These are phyloP conservation scores for Chrysoporthe cubensis DNA, from an alignment of 2,329 filamentous ascomycete genomes.

Conservation along the genomic window DNA sequence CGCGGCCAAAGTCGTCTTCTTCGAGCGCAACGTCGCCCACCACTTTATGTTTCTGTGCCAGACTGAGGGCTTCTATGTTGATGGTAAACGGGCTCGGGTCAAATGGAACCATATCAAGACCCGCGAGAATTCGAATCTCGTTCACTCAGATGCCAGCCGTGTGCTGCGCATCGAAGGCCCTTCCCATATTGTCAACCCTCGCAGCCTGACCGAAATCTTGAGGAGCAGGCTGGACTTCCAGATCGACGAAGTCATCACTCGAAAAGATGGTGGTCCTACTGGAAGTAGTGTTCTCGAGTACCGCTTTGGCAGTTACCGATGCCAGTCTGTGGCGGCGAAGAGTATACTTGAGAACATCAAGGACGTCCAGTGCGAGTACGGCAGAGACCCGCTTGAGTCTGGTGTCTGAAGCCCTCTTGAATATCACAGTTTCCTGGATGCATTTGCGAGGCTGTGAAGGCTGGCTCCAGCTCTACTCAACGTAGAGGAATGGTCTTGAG, in stretches of 20 bases:
- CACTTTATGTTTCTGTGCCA: slow-evolving; percentile 34
- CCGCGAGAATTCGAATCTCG: slow-evolving; percentile 36
- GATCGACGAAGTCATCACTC: slow-evolving; percentile 46
- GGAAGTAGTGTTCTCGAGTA: slow-evolving; percentile 48
- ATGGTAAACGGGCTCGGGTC: slow-evolving; percentile 43
- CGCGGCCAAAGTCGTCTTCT: slow-evolving; percentile 57
- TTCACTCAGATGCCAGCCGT: slow-evolving; percentile 41
- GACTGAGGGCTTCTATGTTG: slow-evolving; percentile 42
- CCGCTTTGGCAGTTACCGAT: slow-evolving; percentile 58
- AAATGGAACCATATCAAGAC: slow-evolving; percentile 54
- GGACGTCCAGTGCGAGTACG: slow-evolving; percentile 31
- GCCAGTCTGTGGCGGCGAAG: slow-evolving; percentile 55
- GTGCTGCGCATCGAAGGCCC: slow-evolving; percentile 56
- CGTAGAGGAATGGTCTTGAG: background rate
- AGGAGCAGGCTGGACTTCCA: slow-evolving; percentile 49
- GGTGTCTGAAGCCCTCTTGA: slow-evolving; percentile 13
- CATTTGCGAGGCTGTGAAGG: background rate
- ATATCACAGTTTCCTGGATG: background rate
- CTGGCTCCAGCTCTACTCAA: background rate
- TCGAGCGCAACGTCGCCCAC: slow-evolving; percentile 45
- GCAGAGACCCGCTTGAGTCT: slow-evolving; percentile 29
- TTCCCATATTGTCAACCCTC: slow-evolving; percentile 47
- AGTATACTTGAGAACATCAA: slow-evolving; percentile 35
- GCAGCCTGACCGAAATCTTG: slow-evolving; percentile 47
- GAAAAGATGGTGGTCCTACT: slow-evolving; percentile 30